phyloP scores from a whole-genome alignment of 768 basidiomycete genomes.

The Strobilomyces confusus region DNA sequence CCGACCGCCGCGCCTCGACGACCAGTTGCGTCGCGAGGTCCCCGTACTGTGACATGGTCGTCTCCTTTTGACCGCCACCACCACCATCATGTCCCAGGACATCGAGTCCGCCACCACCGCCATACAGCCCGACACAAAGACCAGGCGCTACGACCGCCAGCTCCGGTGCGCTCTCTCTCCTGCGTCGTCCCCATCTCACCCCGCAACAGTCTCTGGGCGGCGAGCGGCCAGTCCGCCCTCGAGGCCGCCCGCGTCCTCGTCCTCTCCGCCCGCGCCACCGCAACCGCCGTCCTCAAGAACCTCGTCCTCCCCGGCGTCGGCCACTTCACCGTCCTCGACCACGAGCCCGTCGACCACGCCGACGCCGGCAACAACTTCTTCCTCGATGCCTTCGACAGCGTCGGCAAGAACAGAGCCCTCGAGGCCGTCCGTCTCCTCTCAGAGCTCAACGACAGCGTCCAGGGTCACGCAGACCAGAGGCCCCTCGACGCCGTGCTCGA shows the following conservation, averaged over 20 bases:
- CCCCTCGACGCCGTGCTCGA: slow-evolving; percentile 57
- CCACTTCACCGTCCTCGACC: slow-evolving; percentile 90
- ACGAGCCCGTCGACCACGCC: slow-evolving; percentile 51
- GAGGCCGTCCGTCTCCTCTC: slow-evolving; percentile 73
- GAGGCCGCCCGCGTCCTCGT: slow-evolving; percentile 82
- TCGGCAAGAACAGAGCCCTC: slow-evolving; percentile 75
- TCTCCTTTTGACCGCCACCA: not conserved
- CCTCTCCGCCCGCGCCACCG: slow-evolving; percentile 75
- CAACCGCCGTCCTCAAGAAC: slow-evolving; percentile 91
- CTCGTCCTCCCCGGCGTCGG: slow-evolving; percentile 95
- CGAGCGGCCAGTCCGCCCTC: slow-evolving; percentile 84
- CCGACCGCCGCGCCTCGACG: slow-evolving; percentile 81
- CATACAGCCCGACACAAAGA: slow-evolving; percentile 75
- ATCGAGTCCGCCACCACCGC: slow-evolving; percentile 44
- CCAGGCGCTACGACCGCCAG: slow-evolving; percentile 92
- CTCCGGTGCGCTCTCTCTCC: slow-evolving; percentile 54
- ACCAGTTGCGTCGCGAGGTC: slow-evolving; percentile 89
- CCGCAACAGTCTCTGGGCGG: slow-evolving; percentile 77
- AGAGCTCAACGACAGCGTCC: slow-evolving; percentile 88
- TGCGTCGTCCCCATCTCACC: not conserved
- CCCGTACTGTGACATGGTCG: slow-evolving; percentile 55
- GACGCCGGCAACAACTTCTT: slow-evolving; percentile 98
- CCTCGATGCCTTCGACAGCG: slow-evolving; percentile 66
- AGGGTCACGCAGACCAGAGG: slow-evolving; percentile 58
- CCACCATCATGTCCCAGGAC: slow-evolving; percentile 38